Evolutionary conservation across 169 alveolate genomes (phyloP), one percentile per base, ranked within the genome.

Genomic region (Babesia bovis): DNA sequence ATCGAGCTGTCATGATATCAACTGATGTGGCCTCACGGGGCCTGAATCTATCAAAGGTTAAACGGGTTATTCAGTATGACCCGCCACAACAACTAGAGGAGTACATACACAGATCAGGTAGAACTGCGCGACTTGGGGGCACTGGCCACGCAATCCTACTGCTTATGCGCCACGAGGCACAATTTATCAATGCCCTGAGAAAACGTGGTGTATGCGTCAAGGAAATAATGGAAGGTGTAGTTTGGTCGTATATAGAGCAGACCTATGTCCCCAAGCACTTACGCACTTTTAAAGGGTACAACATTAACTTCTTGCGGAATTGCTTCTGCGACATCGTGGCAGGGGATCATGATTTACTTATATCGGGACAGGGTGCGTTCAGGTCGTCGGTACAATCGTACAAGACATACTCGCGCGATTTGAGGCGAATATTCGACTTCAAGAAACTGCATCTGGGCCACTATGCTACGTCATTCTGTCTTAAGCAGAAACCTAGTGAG

Each of bases 1-100:
- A 71, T 2, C 47, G 66, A n/a, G 67, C 83, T 0, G 79, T 94
- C 4, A 67, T 96, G 71, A 90, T 96, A 30, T 94, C 98, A 5
- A 94, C 99, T 10, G 98, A 96, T 85, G 97, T 96, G 0, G 98
- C 98, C 1, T 91, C 98, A 13, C 78, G 99, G 49, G 99, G 99
- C 0, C 86, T 96, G 21, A 95, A 96, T 84, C 88, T 96, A 36
- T 94, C 95, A 17, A 87, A 91, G 33, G 95, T 96, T 7, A 94
- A 92, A 73, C 85, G 93, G 30, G 98, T 96, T 0, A 85, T 96
- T 17, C 96, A 94, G 81, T 89, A 93, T 65, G 98, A 95, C 57
- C 96, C 98, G 0, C 99, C 99, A 3, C 89, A 91, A 77, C 83
- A 89, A 61, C 82, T 94, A 36, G 98, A 95, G 60, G 97, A 95